A percentile compares a stretch with the other conserved stretches of the same genome.
phyloP scores from a whole-genome alignment of 2,329 filamentous ascomycete genomes.

The Pyrenophora graminea region DNA sequence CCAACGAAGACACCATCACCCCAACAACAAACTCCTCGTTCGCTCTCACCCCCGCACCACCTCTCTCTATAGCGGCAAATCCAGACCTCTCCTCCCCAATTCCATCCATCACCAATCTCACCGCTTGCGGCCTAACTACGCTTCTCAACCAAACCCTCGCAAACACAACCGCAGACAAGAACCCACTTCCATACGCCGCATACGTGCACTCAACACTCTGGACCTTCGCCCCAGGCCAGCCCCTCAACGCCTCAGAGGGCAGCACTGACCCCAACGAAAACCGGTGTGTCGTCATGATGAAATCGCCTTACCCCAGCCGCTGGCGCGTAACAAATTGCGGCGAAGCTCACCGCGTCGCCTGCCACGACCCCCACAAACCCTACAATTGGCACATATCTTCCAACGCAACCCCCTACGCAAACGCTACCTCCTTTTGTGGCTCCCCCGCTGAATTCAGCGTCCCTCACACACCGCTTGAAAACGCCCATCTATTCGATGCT shows the following conservation, averaged over 20 bases:
- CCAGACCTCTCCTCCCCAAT: constrained; percentile 32
- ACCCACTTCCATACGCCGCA: constrained; percentile 55
- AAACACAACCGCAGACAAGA: constrained; percentile 55
- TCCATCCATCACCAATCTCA: constrained; percentile 47
- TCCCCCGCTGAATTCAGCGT: constrained; percentile 57
- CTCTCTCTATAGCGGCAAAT: constrained; percentile 22
- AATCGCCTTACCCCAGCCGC: constrained; percentile 52
- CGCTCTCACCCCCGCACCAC: constrained; percentile 30
- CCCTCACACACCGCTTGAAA: constrained; percentile 67
- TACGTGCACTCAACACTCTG: constrained; percentile 59
- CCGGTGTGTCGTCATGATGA: constrained; percentile 62
- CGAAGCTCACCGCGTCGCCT: constrained; percentile 58
- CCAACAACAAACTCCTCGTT: constrained; percentile 56
- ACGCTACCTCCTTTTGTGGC: constrained; percentile 54
- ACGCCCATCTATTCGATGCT: constrained; percentile 57
- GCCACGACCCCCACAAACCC: constrained; percentile 58
- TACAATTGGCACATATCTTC: constrained; percentile 62
- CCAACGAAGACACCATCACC: constrained; percentile 48
- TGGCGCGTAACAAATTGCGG: constrained; percentile 64
- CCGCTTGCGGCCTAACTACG: constrained; percentile 64
- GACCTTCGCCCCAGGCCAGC: constrained; percentile 64
- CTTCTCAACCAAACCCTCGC: constrained; percentile 62
- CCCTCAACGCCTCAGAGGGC: constrained; percentile 51
- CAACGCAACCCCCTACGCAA: constrained; percentile 50
- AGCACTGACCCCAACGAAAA: constrained; percentile 27